Evolutionary conservation across 768 basidiomycete genomes (phyloP), one percentile per base, ranked within the genome.

Genomic region (Suillus lakei): DNA sequence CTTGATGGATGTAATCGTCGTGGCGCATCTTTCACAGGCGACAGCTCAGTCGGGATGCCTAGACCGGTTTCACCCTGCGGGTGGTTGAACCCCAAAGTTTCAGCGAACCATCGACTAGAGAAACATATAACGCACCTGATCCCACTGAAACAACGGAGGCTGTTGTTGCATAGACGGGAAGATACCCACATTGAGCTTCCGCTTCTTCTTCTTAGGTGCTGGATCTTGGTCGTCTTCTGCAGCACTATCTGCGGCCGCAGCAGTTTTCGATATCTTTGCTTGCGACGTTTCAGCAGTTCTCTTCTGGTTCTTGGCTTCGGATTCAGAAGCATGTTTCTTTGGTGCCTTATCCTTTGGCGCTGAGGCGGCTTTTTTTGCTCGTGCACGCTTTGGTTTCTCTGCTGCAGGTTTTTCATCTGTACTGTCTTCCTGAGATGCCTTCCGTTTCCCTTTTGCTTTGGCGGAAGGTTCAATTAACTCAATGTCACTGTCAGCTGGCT

Each of bases 11-110:
- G 73, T 41, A 78, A 56, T 51, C 87, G 82, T 41, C 73, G 77
- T 1, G 88, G 88, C 1, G 81, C 78, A 50, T 85, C 83, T 66
- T 88, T 90, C 62, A 92, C 82, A 15, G 91, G 91, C 2, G 90
- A 91, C 26, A 92, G 77, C 39, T 79, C 78, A 0, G 85, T 88
- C 13, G 91, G 91, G 70, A 92, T 92, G 61, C 86, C 82, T 53
- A 91, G 71, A 0, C 80, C 84, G 44, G 77, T 77, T 43, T 78
- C 79, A 26, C 70, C 79, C 69, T 78, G 65, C 79, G 81, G 53
- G 36, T 30, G 15, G 26, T 53, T 48, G 1, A 56, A 44, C 39
- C 44, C 36, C 3, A 5, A 32, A 41, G 62, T 66, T 38, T 62
- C 63, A 44, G 28, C 41, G 18, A 51, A 36, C 13, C 32, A 48